Conservation (phyloP, 768 basidiomycete genomes). For the Hemileccinum impolitum region DNA sequence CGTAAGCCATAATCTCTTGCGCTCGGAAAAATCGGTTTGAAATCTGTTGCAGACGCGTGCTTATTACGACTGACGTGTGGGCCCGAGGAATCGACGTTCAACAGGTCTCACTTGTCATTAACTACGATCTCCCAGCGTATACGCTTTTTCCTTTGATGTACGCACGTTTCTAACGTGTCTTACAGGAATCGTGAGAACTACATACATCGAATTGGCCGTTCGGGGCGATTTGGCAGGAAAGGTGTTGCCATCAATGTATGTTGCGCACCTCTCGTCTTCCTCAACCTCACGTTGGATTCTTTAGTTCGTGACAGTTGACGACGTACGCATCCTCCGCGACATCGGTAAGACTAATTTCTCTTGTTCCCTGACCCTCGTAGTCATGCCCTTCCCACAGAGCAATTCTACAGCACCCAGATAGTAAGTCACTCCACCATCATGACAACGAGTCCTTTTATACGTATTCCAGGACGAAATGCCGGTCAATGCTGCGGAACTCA, state of each 20-base stretch:
- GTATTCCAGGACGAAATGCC: constrained; percentile 91
- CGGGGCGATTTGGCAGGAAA: constrained; percentile 97
- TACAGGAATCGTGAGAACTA: constrained; percentile 95
- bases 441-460: constrained; percentile 13
- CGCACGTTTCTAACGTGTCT: constrained; percentile 10
- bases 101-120: constrained; percentile 95
- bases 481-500: constrained; percentile 95
- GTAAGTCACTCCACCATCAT: constrained; percentile 40
- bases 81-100: constrained; percentile 98
- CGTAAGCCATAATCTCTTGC: constrained; percentile 46
- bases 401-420: constrained; percentile 96
- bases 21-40: constrained; percentile 6
- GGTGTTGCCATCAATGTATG: constrained; percentile 98
- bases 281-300: constrained; percentile 14
- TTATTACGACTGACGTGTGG: constrained; percentile 97
- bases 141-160: constrained; percentile 22
- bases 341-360: constrained; percentile 60
- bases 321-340: constrained; percentile 94
- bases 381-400: constrained; percentile 49
- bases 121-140: constrained; percentile 93
- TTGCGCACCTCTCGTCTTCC: constrained; percentile 11
- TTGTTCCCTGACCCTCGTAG: constrained; percentile 5
- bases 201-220: constrained; percentile 99
- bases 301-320: constrained; percentile 91
- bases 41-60: constrained; percentile 63